Percentiles rank a stretch among this genome's conserved stretches.
phyloP scores from a whole-genome alignment of 495 filamentous ascomycete species.

The Bombardia bombarda region DNA sequence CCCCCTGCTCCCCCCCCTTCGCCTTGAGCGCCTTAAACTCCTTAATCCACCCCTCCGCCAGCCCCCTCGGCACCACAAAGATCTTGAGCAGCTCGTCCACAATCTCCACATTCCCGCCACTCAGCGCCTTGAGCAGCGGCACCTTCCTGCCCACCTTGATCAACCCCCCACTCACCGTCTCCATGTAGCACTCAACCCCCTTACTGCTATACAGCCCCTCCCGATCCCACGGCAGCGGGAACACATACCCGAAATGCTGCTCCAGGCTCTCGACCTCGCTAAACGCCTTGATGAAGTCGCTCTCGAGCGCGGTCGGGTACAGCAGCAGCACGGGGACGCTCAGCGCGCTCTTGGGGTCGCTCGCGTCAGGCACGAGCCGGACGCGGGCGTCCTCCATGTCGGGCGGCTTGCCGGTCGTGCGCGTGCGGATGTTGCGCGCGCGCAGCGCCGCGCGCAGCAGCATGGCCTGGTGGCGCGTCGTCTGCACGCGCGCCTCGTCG shows the following conservation, averaged over 20 bases:
- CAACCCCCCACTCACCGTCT: slow-evolving; percentile 71
- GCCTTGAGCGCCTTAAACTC: slow-evolving; percentile 72
- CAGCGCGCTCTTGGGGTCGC: slow-evolving; percentile 61
- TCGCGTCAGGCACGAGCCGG: slow-evolving; percentile 59
- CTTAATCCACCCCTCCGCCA: slow-evolving; percentile 63
- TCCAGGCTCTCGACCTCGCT: slow-evolving; percentile 60
- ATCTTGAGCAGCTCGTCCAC: slow-evolving; percentile 79
- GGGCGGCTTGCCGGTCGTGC: slow-evolving; percentile 61
- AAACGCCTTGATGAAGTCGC: slow-evolving; percentile 84
- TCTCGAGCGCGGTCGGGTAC: slow-evolving; percentile 69
- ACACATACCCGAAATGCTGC: slow-evolving; percentile 71
- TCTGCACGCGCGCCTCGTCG: slow-evolving; percentile 43
- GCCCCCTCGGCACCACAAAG: slow-evolving; percentile 64
- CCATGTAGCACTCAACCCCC: slow-evolving; percentile 81
- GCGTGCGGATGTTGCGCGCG: slow-evolving; percentile 60
- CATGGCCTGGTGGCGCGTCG: slow-evolving; percentile 41
- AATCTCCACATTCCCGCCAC: slow-evolving; percentile 72
- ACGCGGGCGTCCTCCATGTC: slow-evolving; percentile 75
- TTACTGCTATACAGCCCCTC: slow-evolving; percentile 54
- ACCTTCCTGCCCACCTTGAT: slow-evolving; percentile 86
- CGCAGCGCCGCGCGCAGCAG: slow-evolving; percentile 64
- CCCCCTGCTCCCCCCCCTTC: slow-evolving; percentile 11
- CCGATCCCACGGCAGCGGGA: slow-evolving; percentile 77
- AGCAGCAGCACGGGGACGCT: slow-evolving; percentile 74
- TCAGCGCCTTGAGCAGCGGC: slow-evolving; percentile 62